Conservation (phyloP, 495 filamentous ascomycete genomes). For the Xylaria bambusicola region DNA sequence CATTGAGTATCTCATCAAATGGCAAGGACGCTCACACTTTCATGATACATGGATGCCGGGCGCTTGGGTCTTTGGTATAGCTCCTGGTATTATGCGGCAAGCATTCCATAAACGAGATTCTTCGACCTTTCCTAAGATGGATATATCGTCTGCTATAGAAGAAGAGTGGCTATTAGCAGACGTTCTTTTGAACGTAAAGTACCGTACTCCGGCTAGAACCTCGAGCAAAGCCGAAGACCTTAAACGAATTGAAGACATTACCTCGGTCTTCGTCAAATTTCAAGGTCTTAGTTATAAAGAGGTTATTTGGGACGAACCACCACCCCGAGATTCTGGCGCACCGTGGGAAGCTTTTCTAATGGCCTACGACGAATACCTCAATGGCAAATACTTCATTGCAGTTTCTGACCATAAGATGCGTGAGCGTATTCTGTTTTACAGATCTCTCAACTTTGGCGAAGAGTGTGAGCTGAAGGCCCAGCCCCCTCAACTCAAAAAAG, state of each 20-base stretch:
- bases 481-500: constrained; percentile 70
- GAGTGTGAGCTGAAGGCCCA: constrained; percentile 70
- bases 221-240: constrained; percentile 66
- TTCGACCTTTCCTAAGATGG: constrained; percentile 64
- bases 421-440: constrained; percentile 61
- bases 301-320: constrained; percentile 83
- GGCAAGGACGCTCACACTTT: constrained; percentile 75
- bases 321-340: constrained; percentile 62
- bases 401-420: constrained; percentile 56
- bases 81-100: constrained; percentile 60
- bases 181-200: constrained; percentile 81
- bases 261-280: constrained; percentile 79
- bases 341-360: constrained; percentile 78
- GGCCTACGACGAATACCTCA: constrained; percentile 84
- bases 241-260: constrained; percentile 65
- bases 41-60: constrained; percentile 84
- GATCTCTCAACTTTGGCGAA: constrained; percentile 63
- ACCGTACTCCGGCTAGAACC: constrained; percentile 36
- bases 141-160: constrained; percentile 74
- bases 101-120: constrained; percentile 73
- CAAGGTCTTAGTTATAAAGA: constrained; percentile 96
- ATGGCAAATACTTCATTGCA: constrained; percentile 66
- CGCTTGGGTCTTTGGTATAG: constrained; percentile 84
- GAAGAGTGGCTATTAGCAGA: constrained; percentile 84
- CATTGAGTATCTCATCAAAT: constrained; percentile 91